phyloP scores from a whole-genome alignment of 78 protist species.

The Carpediemonas membranifera region DNA sequence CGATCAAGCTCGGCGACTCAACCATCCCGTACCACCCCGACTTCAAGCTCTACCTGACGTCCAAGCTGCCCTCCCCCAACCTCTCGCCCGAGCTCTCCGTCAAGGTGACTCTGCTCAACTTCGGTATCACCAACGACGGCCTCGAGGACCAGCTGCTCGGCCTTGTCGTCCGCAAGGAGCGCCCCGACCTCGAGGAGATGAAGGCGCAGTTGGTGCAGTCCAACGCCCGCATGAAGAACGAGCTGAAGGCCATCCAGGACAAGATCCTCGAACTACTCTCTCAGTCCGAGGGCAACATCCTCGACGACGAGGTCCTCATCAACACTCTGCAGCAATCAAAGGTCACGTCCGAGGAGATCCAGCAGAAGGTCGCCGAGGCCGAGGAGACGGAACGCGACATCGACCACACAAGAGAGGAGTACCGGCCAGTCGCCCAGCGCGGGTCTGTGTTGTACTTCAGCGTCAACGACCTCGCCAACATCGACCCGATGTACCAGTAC shows the following conservation, averaged over 20 bases:
- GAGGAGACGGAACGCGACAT: constrained; percentile 53
- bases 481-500: constrained; percentile 87
- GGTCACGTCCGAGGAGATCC: constrained; percentile 33
- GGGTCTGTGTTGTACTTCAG: constrained; percentile 64
- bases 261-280: constrained; percentile 51
- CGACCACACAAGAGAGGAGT: constrained; percentile 49
- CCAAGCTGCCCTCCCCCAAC: constrained; percentile 75
- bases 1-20: constrained; percentile 64
- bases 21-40: constrained; percentile 51
- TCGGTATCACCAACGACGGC: constrained; percentile 58
- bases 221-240: constrained; percentile 43
- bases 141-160: constrained; percentile 69
- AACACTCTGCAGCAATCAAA: constrained; percentile 61
- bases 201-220: constrained; percentile 42
- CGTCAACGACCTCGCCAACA: constrained; percentile 44
- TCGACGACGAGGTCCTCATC: constrained; percentile 73
- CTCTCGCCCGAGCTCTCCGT: constrained; percentile 61
- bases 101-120: constrained; percentile 66
- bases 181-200: constrained; percentile 57
- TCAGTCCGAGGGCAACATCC: constrained; percentile 38
- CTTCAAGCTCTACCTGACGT: constrained; percentile 65
- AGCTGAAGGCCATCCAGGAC: constrained; percentile 57
- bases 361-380: constrained; percentile 44
- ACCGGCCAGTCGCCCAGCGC: constrained; percentile 45
- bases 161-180: constrained; percentile 52